Evolutionary conservation across 2,329 filamentous ascomycete genomes (phyloP), one percentile per base, ranked within the genome.

Genomic region (Penicillium sp.): DNA sequence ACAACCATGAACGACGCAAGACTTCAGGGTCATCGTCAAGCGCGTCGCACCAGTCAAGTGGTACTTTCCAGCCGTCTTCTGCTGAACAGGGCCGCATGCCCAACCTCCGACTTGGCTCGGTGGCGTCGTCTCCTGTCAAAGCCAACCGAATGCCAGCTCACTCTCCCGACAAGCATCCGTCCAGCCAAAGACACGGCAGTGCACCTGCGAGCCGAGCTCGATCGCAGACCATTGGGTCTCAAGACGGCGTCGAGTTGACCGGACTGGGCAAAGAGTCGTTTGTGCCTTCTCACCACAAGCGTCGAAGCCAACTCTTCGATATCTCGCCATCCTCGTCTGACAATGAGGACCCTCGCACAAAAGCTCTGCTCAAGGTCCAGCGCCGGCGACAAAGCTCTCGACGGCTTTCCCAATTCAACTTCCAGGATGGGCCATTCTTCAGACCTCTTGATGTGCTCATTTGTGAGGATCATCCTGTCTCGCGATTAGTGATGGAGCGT

Each of bases 401-500:
- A 16, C 82, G 93, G 40, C 79, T 97, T 63, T 98, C 93, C 0
- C 89, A 95, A 61, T 90, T 97, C 61, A 90, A 85, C 41, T 76
- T 95, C 29, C 80, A 86, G 32, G 89, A 91, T 43, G 86, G 86
- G 0, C 93, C 93, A 2, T 80, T 84, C 28, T 98, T 96, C 70
- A 81, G 93, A 24, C 89, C 93, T 1, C 72, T 98, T 42, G 93
- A 98, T 68, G 86, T 98, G 5, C 76, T 98, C 42, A 95, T 98
- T 42, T 97, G 93, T 65, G 93, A 98, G 70, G 93, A 98, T 61
- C 93, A 98, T 66, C 93, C 93, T 0, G 91, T 98, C 3, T 95
- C 93, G 5, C 82, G 91, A 18, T 84, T 98, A 74, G 91, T 98
- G n/a, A 97, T 98, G 91, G 93, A 98, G 65, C 93, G 95, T 60